These are phyloP conservation scores for Fonsecaea pedrosoi DNA, from an alignment of 2,329 filamentous ascomycete genomes.

Conservation along the genomic window DNA sequence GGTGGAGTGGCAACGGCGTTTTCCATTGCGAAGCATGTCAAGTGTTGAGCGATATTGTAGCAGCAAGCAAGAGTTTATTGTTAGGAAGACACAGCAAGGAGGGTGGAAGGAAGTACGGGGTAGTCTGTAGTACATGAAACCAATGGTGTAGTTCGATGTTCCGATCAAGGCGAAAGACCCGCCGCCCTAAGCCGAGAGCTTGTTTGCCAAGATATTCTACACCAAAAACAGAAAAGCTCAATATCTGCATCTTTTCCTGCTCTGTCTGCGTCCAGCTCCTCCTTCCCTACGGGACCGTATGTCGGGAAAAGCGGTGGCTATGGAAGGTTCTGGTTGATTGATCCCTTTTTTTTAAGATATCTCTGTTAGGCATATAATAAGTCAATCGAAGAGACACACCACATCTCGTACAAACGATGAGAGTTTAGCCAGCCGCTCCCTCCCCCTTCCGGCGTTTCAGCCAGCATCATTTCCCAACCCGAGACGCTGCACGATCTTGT, in stretches of 20 bases:
- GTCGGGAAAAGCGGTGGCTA: neutral
- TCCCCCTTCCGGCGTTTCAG: constrained; percentile 12
- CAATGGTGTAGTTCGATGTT: neutral
- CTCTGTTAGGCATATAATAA: neutral
- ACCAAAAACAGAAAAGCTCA: neutral
- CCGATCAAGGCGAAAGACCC: neutral
- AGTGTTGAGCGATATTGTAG: constrained; percentile 8
- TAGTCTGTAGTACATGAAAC: neutral
- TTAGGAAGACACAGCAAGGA: neutral
- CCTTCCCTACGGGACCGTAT: neutral
- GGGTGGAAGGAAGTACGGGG: too few species aligned
- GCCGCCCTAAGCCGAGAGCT: neutral
- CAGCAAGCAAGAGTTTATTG: constrained; percentile 1
- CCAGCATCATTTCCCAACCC: constrained; percentile 12
- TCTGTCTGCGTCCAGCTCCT: neutral
- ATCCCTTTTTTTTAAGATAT: too few species aligned
- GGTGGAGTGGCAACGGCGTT: constrained; percentile 7
- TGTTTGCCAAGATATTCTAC: neutral
- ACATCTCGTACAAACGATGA: neutral
- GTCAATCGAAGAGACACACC: neutral
- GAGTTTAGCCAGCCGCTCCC: neutral
- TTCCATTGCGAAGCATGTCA: constrained; percentile 8
- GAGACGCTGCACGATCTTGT: constrained; percentile 16
- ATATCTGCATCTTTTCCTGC: neutral
- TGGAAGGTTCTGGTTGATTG: too few species aligned